These are phyloP conservation scores for Vaccinium corymbosum DNA, from an alignment of 148 eudicot genomes.

Conservation along the genomic window DNA sequence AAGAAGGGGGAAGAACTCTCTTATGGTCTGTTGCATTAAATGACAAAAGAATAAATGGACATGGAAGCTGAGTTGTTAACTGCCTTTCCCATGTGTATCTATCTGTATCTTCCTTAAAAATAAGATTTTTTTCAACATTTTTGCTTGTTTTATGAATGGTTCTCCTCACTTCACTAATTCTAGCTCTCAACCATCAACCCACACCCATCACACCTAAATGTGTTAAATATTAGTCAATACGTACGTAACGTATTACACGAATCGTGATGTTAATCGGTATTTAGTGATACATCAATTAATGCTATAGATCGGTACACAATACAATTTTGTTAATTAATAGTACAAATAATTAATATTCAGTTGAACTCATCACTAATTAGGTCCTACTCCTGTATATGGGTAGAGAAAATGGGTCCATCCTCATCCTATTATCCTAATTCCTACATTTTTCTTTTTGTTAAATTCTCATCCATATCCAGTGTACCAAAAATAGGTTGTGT, in stretches of 20 bases:
- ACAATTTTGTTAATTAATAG: neutral
- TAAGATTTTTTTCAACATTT: neutral
- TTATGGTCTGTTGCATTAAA: slow-evolving; percentile 39
- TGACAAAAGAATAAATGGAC: slow-evolving; percentile 38
- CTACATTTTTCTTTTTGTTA: neutral
- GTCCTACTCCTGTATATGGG: neutral
- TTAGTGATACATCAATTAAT: neutral
- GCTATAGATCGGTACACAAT: neutral
- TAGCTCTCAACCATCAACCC: slow-evolving; percentile 13
- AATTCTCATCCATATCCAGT: slow-evolving; percentile 3
- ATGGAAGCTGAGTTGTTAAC: slow-evolving; percentile 36
- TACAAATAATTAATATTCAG: neutral
- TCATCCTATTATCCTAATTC: neutral
- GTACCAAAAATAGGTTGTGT: neutral
- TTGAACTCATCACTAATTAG: neutral
- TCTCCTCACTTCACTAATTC: slow-evolving; percentile 21
- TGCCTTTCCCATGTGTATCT: slow-evolving; percentile 22
- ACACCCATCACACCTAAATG: slow-evolving; percentile 23
- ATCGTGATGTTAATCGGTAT: neutral
- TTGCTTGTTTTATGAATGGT: slow-evolving; percentile 15
- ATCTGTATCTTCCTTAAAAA: neutral
- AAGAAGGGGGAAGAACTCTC: neutral
- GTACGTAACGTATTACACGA: slow-evolving; percentile 20
- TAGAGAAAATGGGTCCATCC: slow-evolving; percentile 2
- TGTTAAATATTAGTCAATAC: slow-evolving; percentile 5